phyloP scores from a whole-genome alignment of 2,329 filamentous ascomycete genomes.

The Beauveria sp. region DNA sequence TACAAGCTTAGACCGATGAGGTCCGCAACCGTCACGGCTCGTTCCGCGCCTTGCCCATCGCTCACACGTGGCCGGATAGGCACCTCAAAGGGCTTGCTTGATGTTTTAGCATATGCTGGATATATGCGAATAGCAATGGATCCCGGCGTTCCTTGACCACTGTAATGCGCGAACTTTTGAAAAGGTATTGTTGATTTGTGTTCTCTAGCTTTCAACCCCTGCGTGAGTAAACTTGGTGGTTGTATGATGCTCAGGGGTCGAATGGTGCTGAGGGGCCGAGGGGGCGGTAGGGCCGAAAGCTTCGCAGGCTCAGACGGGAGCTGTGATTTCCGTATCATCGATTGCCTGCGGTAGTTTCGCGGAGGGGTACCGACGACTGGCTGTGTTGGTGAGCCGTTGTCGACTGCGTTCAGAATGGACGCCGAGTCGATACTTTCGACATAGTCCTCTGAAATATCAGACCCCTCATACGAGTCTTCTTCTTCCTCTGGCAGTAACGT shows the following conservation, averaged over 20 bases:
- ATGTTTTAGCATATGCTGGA: slow-evolving; percentile 59
- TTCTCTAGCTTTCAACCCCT: slow-evolving; percentile 64
- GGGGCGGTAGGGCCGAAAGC: slow-evolving; percentile 62
- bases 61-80: slow-evolving; percentile 63
- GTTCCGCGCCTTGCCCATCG: slow-evolving; percentile 53
- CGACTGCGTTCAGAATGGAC: slow-evolving; percentile 60
- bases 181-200: slow-evolving; percentile 64
- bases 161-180: slow-evolving; percentile 67
- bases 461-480: slow-evolving; percentile 53
- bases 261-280: slow-evolving; percentile 57
- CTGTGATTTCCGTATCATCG: slow-evolving; percentile 56
- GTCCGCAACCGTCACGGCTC: slow-evolving; percentile 65
- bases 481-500: slow-evolving; percentile 50
- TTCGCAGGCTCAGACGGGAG: slow-evolving; percentile 48
- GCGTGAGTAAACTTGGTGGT: slow-evolving; percentile 63
- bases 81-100: slow-evolving; percentile 61
- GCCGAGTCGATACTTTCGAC: slow-evolving; percentile 62
- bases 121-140: slow-evolving; percentile 73
- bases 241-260: slow-evolving; percentile 60
- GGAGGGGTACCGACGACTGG: slow-evolving; percentile 59
- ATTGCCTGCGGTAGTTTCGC: slow-evolving; percentile 51
- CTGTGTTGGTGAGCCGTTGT: slow-evolving; percentile 46
- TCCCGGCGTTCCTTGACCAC: slow-evolving; percentile 69
- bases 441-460: slow-evolving; percentile 58
- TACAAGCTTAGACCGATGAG: slow-evolving; percentile 75